Evolutionary conservation across 805 yeast genomes (phyloP).

Genomic region (Suhomyces sp.): DNA sequence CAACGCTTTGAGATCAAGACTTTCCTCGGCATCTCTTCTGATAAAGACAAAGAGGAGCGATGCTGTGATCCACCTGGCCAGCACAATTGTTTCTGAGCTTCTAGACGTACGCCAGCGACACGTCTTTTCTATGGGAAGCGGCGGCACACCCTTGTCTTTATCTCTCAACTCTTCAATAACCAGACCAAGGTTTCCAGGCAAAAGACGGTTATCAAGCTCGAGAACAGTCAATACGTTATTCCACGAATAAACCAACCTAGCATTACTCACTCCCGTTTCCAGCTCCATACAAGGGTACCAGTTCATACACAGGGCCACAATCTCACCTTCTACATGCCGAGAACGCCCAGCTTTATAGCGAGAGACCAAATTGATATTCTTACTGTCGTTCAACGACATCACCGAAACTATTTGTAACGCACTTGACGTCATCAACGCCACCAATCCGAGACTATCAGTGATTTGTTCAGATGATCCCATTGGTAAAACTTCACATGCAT

Average conservation of each 20-base stretch:
- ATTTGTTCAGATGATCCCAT: conserved; percentile 53
- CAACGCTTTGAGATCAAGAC: background rate
- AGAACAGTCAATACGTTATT: conserved; percentile 55
- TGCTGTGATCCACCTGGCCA: conserved; percentile 53
- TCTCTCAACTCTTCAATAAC: conserved; percentile 32
- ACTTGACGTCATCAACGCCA: conserved; percentile 57
- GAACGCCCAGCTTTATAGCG: conserved; percentile 56
- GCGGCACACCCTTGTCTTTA: conserved; percentile 35
- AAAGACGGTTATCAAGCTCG: conserved; percentile 42
- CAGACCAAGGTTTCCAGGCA: conserved; percentile 26
- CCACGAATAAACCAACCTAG: conserved; percentile 69
- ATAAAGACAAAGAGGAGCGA: conserved; percentile 25
- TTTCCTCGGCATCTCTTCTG: background rate
- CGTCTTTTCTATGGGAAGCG: conserved; percentile 22
- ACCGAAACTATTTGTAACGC: conserved; percentile 54
- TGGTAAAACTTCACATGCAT: conserved; percentile 51
- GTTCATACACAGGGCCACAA: conserved; percentile 33
- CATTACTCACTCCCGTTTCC: conserved; percentile 15
- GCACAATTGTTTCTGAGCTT: conserved; percentile 33
- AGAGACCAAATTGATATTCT: conserved; percentile 31
- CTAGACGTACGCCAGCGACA: conserved; percentile 21
- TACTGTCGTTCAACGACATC: conserved; percentile 39
- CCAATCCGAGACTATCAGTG: conserved; percentile 56
- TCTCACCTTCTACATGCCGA: conserved; percentile 15
- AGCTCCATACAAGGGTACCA: conserved; percentile 61